A percentile compares a stretch with the other conserved stretches of the same genome.
Conservation (phyloP, 441 rosid genomes). For the Dalechampia spathulata region DNA sequence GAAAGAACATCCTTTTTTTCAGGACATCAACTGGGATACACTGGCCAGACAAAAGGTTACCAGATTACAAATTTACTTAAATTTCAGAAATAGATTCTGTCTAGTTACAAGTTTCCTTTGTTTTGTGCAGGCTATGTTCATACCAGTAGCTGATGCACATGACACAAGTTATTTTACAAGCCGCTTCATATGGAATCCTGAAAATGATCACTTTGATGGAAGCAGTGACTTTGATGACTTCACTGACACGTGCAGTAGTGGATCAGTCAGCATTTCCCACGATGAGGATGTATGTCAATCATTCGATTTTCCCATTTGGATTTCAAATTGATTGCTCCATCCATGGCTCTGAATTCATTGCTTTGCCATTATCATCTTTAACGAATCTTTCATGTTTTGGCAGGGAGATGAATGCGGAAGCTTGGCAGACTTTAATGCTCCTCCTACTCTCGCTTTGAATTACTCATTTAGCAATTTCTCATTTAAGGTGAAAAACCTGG, state of each 20-base stretch:
- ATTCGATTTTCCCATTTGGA: too few relatives aligned
- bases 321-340: too few relatives aligned
- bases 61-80: not conserved
- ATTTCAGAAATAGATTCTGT: too few relatives aligned
- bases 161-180: slow-evolving; percentile 97
- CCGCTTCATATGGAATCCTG: slow-evolving; percentile 86
- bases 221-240: slow-evolving; percentile 80
- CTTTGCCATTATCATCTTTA: too few relatives aligned
- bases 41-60: slow-evolving; percentile 92
- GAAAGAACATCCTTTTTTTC: slow-evolving; percentile 78
- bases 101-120: too few relatives aligned
- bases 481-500: slow-evolving; percentile 89
- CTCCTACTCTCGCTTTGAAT: slow-evolving; percentile 57
- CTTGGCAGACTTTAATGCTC: slow-evolving; percentile 68
- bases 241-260: slow-evolving; percentile 79
- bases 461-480: slow-evolving; percentile 98
- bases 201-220: slow-evolving; percentile 70
- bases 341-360: too few relatives aligned
- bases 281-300: slow-evolving; percentile 98
- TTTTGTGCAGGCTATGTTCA: slow-evolving; percentile 79
- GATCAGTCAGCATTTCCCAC: slow-evolving; percentile 56
- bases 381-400: too few relatives aligned
- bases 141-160: slow-evolving; percentile 75
- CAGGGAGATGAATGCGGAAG: slow-evolving; percentile 88
- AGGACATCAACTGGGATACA: slow-evolving; percentile 91